Conservation (phyloP, 2,329 filamentous ascomycete species). For the Nannizziopsis barbatae region DNA sequence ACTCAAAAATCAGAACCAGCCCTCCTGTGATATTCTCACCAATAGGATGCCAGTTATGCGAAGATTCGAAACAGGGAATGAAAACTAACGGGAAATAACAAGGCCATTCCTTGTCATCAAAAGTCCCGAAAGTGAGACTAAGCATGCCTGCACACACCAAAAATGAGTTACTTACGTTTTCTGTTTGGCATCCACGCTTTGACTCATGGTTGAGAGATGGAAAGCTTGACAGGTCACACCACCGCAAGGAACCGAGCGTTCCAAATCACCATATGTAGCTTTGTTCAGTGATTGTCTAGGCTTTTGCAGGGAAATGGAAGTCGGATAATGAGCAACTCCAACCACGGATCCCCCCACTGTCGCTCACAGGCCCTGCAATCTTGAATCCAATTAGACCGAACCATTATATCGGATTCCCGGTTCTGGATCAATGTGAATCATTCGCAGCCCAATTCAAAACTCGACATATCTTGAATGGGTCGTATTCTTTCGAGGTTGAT, state of each 20-base stretch:
- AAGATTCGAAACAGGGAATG: background rate
- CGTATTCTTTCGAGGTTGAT: background rate
- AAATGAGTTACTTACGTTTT: background rate
- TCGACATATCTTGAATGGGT: background rate
- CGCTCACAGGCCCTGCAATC: background rate
- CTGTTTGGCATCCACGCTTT: conserved; percentile 3
- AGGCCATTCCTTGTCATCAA: background rate
- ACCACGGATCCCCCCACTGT: background rate
- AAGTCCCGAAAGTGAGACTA: background rate
- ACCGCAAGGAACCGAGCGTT: background rate
- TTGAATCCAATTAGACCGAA: conserved; percentile 4
- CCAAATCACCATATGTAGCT: background rate
- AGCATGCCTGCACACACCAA: background rate
- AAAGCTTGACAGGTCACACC: conserved; percentile 6
- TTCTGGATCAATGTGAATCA: background rate
- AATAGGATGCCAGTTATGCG: background rate
- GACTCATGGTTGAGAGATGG: conserved; percentile 2
- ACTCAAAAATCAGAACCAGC: background rate
- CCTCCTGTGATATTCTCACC: background rate
- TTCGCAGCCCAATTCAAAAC: background rate
- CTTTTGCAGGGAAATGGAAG: background rate
- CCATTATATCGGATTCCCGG: conserved; percentile 4
- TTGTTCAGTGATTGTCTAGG: background rate
- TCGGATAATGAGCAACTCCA: background rate
- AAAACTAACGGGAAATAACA: background rate